A percentile compares a stretch with the other conserved stretches of the same genome.
These are phyloP conservation scores for Naganishia cerealis DNA, from an alignment of 1,284 basidiomycete species.

Conservation along the genomic window DNA sequence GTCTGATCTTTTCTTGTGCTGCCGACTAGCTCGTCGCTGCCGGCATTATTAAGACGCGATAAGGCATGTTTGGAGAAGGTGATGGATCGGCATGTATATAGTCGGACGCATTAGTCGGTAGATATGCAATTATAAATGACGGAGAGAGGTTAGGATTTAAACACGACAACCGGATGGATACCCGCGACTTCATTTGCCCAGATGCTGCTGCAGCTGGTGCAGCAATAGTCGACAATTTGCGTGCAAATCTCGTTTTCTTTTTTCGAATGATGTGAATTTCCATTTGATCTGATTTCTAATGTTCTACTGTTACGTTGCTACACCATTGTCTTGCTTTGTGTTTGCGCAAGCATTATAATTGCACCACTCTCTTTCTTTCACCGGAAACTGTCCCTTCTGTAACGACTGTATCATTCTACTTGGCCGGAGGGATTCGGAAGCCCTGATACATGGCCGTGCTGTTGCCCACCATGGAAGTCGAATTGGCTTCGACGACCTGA, in stretches of 20 bases:
- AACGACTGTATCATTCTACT: constrained; percentile 1
- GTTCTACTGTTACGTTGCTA: neutral
- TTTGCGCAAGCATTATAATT: constrained; percentile 2
- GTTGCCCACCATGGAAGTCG: neutral
- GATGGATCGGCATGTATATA: neutral
- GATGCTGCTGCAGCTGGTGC: no score
- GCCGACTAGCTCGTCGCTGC: constrained; percentile 74
- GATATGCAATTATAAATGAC: no score
- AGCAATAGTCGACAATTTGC: no score
- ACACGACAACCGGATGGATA: no score
- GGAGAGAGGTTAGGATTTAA: no score
- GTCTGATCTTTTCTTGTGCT: neutral
- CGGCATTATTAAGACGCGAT: constrained; percentile 67
- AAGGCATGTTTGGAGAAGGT: neutral
- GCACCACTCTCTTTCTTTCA: neutral
- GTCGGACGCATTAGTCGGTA: neutral
- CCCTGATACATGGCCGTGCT: constrained; percentile 19
- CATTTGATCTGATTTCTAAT: no score
- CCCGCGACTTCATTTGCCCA: no score
- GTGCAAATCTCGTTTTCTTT: no score
- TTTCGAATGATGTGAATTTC: no score
- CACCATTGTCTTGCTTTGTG: neutral
- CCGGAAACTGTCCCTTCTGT: neutral
- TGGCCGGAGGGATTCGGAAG: constrained; percentile 22
- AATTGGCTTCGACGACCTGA: constrained; percentile 52